These are phyloP conservation scores for Coemansia sp. DNA, from an alignment of 371 early-diverging fungal species.

Conservation along the genomic window DNA sequence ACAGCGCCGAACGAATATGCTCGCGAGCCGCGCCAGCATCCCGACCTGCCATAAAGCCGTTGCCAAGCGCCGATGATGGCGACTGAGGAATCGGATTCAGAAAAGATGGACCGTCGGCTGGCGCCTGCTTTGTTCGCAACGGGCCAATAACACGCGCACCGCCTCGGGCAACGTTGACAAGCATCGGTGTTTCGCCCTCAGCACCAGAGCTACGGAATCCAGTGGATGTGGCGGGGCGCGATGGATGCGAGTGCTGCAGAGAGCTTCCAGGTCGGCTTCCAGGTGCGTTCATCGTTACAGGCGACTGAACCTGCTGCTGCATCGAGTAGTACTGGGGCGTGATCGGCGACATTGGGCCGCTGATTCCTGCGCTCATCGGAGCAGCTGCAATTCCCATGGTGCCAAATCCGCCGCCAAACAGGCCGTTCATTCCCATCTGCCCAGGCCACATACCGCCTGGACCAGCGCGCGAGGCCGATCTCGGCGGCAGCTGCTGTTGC, in stretches of 20 bases:
- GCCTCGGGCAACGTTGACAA: slow-evolving; percentile 47
- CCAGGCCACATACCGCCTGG: slow-evolving; percentile 37
- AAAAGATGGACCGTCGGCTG: slow-evolving; percentile 24
- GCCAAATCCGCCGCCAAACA: slow-evolving; percentile 49
- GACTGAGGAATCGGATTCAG: slow-evolving; percentile 48
- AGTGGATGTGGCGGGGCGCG: slow-evolving; percentile 39
- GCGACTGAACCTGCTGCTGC: slow-evolving; percentile 25
- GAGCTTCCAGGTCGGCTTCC: slow-evolving; percentile 44
- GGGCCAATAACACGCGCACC: slow-evolving; percentile 49
- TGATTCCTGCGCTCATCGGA: neutral
- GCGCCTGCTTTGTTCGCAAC: slow-evolving; percentile 33
- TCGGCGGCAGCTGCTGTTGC: slow-evolving; percentile 12
- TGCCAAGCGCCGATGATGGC: slow-evolving; percentile 40
- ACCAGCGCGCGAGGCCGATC: slow-evolving; percentile 40
- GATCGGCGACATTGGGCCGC: slow-evolving; percentile 12
- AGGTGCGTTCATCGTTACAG: slow-evolving; percentile 5
- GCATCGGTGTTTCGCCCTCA: slow-evolving; percentile 32
- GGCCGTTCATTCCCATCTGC: slow-evolving; percentile 19
- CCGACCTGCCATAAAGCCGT: slow-evolving; percentile 10
- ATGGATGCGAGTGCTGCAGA: slow-evolving; percentile 30
- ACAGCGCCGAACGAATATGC: slow-evolving; percentile 39
- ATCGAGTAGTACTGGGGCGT: slow-evolving; percentile 9
- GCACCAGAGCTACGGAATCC: slow-evolving; percentile 25
- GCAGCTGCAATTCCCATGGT: slow-evolving; percentile 35
- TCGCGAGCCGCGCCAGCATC: slow-evolving; percentile 15